A percentile compares a stretch with the other conserved stretches of the same genome.
phyloP scores from a whole-genome alignment of 805 yeast species.

The Monosporozyma aerobia region DNA sequence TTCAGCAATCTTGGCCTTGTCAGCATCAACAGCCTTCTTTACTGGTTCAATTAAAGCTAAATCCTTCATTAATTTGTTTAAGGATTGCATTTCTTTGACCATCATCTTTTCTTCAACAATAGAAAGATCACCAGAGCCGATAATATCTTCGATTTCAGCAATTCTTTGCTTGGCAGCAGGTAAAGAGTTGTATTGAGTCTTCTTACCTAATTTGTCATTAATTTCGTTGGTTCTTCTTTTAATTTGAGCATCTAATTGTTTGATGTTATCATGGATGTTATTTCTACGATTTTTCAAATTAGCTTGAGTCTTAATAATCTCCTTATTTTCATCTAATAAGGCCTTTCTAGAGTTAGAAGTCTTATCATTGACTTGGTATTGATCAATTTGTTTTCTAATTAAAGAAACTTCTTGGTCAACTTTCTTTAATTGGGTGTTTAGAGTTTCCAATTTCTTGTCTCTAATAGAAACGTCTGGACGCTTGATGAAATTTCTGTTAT shows the following conservation, averaged over 20 bases:
- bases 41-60: conserved; percentile 62
- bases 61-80: conserved; percentile 75
- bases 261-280: conserved; percentile 53
- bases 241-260: conserved; percentile 55
- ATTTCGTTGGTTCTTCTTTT: conserved; percentile 72
- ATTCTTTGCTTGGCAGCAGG: conserved; percentile 65
- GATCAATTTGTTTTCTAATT: conserved; percentile 46
- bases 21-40: conserved; percentile 72
- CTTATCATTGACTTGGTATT: conserved; percentile 38
- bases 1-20: conserved; percentile 64
- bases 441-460: conserved; percentile 46
- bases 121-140: conserved; percentile 70
- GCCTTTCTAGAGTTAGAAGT: conserved; percentile 45
- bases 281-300: conserved; percentile 39
- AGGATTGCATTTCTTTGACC: conserved; percentile 74
- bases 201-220: conserved; percentile 36
- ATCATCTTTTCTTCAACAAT: conserved; percentile 84
- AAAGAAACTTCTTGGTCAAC: conserved; percentile 47
- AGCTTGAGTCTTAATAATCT: conserved; percentile 39
- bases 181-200: conserved; percentile 55
- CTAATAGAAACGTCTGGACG: conserved; percentile 64
- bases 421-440: conserved; percentile 54
- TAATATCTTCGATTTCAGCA: conserved; percentile 55
- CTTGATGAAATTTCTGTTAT: conserved; percentile 35
- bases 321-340: conserved; percentile 41